Conservation (phyloP, 495 filamentous ascomycete genomes). For the Aspergillus cristatus region DNA sequence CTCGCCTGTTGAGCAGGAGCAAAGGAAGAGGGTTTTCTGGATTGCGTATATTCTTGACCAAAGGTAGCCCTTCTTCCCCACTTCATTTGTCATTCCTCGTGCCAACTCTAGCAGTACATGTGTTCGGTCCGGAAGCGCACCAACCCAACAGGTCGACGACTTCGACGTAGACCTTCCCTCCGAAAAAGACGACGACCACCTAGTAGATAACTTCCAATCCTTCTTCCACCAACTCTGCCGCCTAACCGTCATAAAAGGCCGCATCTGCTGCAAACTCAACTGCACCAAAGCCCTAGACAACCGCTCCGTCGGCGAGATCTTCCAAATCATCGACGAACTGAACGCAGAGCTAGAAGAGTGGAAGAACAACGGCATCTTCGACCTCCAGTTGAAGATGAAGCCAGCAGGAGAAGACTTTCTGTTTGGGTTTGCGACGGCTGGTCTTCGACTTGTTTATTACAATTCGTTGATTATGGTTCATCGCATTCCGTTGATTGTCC, state of each 20-base stretch:
- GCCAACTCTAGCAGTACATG: constrained; percentile 54
- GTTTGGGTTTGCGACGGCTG: constrained; percentile 76
- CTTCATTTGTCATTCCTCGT: constrained; percentile 1
- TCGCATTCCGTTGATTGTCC: constrained; percentile 87
- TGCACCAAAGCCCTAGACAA: constrained; percentile 69
- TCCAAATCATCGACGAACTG: constrained; percentile 81
- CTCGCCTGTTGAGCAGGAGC: constrained; percentile 75
- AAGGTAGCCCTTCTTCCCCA: constrained; percentile 47
- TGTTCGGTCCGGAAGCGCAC: constrained; percentile 77
- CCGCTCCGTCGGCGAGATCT: constrained; percentile 72
- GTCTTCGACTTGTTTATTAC: constrained; percentile 88
- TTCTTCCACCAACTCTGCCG: constrained; percentile 84
- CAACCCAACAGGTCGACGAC: constrained; percentile 88
- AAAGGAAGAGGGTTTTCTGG: constrained; percentile 94
- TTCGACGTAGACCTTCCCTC: constrained; percentile 90
- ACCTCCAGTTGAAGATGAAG: constrained; percentile 72
- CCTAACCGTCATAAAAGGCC: constrained; percentile 80
- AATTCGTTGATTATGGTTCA: constrained; percentile 94
- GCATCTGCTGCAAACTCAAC: constrained; percentile 84
- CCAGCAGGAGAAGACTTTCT: constrained; percentile 76
- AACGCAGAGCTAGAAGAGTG: constrained; percentile 82
- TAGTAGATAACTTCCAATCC: constrained; percentile 65
- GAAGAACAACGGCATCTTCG: constrained; percentile 69
- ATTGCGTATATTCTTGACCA: constrained; percentile 93
- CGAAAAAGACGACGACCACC: constrained; percentile 60